A percentile compares a stretch with the other conserved stretches of the same genome.
These are phyloP conservation scores for Mycena epipterygia DNA, from an alignment of 768 basidiomycete species.

Conservation along the genomic window DNA sequence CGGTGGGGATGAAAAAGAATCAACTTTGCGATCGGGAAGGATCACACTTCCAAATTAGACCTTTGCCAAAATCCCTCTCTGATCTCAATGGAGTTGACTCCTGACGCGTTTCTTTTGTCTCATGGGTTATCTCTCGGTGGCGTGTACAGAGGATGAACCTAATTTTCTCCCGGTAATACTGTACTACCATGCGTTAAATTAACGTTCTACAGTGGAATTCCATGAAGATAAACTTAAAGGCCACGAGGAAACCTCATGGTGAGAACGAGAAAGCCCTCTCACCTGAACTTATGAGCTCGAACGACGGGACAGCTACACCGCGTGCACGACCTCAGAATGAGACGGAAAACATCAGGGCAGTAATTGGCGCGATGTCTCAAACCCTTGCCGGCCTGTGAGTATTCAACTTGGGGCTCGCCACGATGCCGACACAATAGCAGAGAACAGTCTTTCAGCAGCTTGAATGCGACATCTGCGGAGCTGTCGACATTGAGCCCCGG, in stretches of 20 bases:
- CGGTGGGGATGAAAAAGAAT: too few relatives aligned
- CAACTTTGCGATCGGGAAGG: too few relatives aligned
- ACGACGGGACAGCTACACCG: constrained; percentile 34
- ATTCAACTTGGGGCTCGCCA: neutral
- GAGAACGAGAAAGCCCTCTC: neutral
- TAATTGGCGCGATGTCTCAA: constrained; percentile 28
- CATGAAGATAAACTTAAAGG: neutral
- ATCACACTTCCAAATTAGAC: too few relatives aligned
- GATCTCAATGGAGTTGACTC: too few relatives aligned
- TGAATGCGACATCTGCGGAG: constrained; percentile 48
- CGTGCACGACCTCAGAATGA: constrained; percentile 20
- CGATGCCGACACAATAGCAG: neutral
- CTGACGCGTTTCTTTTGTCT: too few relatives aligned
- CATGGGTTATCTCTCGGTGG: too few relatives aligned
- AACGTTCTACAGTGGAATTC: constrained; percentile 4
- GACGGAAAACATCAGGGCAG: constrained; percentile 16
- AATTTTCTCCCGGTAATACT: too few relatives aligned
- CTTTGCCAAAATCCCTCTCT: too few relatives aligned
- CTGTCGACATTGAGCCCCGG: constrained; percentile 45
- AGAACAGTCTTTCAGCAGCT: constrained; percentile 43
- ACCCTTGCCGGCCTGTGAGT: constrained; percentile 40
- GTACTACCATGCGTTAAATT: neutral
- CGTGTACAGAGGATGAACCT: too few relatives aligned
- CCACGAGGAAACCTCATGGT: constrained; percentile 40
- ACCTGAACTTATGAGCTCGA: constrained; percentile 25